phyloP scores from a whole-genome alignment of 768 basidiomycete species.

The Nidularia pulvinata region DNA sequence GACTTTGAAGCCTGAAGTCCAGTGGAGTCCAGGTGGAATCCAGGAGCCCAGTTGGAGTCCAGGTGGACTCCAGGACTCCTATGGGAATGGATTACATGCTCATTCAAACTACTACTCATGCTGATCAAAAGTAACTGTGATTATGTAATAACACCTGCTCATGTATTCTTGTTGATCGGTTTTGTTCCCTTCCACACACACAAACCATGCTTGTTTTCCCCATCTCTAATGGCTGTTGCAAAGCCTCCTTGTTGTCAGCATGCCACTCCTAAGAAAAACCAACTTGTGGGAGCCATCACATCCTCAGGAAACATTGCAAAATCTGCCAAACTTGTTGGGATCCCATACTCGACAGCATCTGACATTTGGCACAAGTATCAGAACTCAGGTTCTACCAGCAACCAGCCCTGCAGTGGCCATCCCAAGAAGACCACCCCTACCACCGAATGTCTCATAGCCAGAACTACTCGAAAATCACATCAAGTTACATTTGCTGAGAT shows the following conservation, averaged over 20 bases:
- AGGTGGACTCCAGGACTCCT: no score
- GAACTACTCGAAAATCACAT: conserved; percentile 8
- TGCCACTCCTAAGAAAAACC: background rate
- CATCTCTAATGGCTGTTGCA: background rate
- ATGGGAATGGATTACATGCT: no score
- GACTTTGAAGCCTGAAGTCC: no score
- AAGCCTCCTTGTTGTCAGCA: background rate
- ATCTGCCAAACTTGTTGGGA: no score
- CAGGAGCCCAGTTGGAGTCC: no score
- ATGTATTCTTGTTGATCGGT: no score
- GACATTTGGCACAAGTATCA: no score
- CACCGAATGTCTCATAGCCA: conserved; percentile 7
- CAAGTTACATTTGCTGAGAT: conserved; percentile 15
- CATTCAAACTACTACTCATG: background rate
- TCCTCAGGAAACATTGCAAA: no score
- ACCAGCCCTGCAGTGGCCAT: conserved; percentile 11
- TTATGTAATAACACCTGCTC: background rate
- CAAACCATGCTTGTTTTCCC: background rate
- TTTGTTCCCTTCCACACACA: no score
- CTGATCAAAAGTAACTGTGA: background rate
- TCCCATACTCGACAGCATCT: no score
- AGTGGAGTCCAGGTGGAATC: no score
- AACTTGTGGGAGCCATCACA: no score
- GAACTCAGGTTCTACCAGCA: background rate
- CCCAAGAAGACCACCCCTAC: conserved; percentile 9